phyloP scores from a whole-genome alignment of 768 basidiomycete genomes.

The Terana coerulea region DNA sequence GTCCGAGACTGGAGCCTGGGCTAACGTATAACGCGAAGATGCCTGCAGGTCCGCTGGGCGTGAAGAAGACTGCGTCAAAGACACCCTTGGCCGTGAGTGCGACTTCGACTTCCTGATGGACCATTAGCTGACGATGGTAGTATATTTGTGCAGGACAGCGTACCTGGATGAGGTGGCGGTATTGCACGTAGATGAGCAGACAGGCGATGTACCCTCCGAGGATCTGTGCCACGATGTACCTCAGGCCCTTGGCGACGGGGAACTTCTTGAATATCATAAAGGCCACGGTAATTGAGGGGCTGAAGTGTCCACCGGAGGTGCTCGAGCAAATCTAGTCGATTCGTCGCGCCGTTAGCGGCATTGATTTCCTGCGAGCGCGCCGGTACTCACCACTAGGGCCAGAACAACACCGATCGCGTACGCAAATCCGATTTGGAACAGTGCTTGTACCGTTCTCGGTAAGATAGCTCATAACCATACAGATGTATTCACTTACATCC shows the following conservation, averaged over 20 bases:
- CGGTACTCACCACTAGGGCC: constrained; percentile 26
- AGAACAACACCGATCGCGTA: constrained; percentile 37
- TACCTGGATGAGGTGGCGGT: constrained; percentile 48
- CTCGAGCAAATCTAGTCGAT: constrained; percentile 10
- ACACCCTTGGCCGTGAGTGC: constrained; percentile 19
- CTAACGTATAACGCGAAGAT: constrained; percentile 48
- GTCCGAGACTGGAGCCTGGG: constrained; percentile 41
- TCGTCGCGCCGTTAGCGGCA: neutral
- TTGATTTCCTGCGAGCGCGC: too few relatives aligned
- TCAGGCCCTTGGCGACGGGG: constrained; percentile 44
- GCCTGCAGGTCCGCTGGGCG: constrained; percentile 32
- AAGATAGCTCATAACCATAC: neutral
- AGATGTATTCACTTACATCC: constrained; percentile 23
- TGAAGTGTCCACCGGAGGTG: constrained; percentile 38
- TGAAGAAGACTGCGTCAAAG: constrained; percentile 27
- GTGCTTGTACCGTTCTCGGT: constrained; percentile 14
- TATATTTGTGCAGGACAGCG: constrained; percentile 15
- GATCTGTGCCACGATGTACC: constrained; percentile 62
- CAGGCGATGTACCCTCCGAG: constrained; percentile 63
- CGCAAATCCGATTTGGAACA: constrained; percentile 32
- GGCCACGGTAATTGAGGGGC: constrained; percentile 55
- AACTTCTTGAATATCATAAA: constrained; percentile 52
- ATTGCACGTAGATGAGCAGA: constrained; percentile 58
- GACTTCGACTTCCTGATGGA: constrained; percentile 26
- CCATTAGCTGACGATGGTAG: constrained; percentile 30